Evolutionary conservation across 768 basidiomycete species (phyloP).

Genomic region (Boletus rubroflammeus): DNA sequence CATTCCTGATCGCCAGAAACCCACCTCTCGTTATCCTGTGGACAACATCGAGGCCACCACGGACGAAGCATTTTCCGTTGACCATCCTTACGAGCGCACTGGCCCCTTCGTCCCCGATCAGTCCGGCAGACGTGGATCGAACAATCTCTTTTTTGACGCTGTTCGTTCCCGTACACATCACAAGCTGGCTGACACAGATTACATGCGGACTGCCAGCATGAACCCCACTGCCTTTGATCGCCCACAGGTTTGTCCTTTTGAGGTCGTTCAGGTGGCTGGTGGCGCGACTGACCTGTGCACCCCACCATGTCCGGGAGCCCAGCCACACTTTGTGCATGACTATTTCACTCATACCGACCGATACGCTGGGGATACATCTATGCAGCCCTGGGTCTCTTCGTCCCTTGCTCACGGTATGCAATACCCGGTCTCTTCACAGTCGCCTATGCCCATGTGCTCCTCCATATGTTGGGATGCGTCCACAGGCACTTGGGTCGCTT

Average conservation of each 20-base stretch:
- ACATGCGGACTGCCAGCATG: slow-evolving; percentile 20
- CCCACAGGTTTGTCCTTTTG: slow-evolving; percentile 22
- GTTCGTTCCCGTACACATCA: slow-evolving; percentile 27
- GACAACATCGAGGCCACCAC: slow-evolving; percentile 14
- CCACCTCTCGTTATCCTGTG: slow-evolving; percentile 13
- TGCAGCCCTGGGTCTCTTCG: slow-evolving; percentile 28
- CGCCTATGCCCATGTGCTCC: slow-evolving; percentile 28
- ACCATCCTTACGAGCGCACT: slow-evolving; percentile 15
- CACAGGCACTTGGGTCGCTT: slow-evolving; percentile 29
- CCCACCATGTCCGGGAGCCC: slow-evolving; percentile 17
- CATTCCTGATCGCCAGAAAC: slow-evolving; percentile 19
- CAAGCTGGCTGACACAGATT: slow-evolving; percentile 22
- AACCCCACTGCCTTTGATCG: slow-evolving; percentile 19
- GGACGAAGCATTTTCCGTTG: slow-evolving; percentile 11
- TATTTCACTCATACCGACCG: slow-evolving; percentile 28
- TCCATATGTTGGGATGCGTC: slow-evolving; percentile 30
- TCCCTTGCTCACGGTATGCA: slow-evolving; percentile 26
- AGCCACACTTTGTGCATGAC: slow-evolving; percentile 25
- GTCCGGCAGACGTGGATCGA: slow-evolving; percentile 33
- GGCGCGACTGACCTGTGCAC: slow-evolving; percentile 26
- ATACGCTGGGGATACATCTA: slow-evolving; percentile 17
- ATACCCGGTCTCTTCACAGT: slow-evolving; percentile 28
- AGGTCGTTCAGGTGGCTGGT: slow-evolving; percentile 18
- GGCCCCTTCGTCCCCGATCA: slow-evolving; percentile 18
- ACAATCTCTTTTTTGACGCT: slow-evolving; percentile 40